A percentile compares a stretch with the other conserved stretches of the same genome.
Evolutionary conservation across 257 asterid species (phyloP).

Genomic region (Nicotiana benthamiana): DNA sequence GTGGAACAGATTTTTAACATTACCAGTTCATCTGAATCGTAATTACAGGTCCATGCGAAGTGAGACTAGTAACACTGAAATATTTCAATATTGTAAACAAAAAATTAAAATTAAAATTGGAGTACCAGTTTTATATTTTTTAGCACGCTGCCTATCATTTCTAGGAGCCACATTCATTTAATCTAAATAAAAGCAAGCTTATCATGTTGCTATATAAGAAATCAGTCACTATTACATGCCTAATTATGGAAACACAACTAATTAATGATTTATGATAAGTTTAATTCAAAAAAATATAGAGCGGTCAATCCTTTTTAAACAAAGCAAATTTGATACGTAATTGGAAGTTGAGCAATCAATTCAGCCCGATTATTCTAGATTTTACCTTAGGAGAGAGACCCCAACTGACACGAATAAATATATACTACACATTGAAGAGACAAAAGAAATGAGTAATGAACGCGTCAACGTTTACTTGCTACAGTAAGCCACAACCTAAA

Average conservation of each 20-base stretch:
- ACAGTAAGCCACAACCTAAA: not conserved
- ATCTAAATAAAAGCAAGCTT: not conserved
- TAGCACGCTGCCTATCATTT: not conserved
- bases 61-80: too few species aligned
- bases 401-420: not conserved
- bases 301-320: not conserved
- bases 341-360: constrained; percentile 47
- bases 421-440: not conserved
- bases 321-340: constrained; percentile 16
- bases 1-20: too few species aligned
- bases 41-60: too few species aligned
- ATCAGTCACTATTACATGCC: not conserved
- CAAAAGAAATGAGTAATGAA: not conserved
- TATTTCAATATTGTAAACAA: too few species aligned
- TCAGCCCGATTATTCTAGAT: constrained; percentile 33
- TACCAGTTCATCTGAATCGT: too few species aligned
- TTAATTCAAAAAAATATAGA: not conserved
- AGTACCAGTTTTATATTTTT: too few species aligned
- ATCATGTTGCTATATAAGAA: not conserved
- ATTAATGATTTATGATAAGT: not conserved
- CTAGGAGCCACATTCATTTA: not conserved
- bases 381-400: not conserved
- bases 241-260: not conserved
- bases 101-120: too few species aligned
- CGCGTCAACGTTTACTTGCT: not conserved